Percentiles rank a stretch among this genome's conserved stretches.
Conservation (phyloP, 495 filamentous ascomycete species). For the Aspergillus baeticus region DNA sequence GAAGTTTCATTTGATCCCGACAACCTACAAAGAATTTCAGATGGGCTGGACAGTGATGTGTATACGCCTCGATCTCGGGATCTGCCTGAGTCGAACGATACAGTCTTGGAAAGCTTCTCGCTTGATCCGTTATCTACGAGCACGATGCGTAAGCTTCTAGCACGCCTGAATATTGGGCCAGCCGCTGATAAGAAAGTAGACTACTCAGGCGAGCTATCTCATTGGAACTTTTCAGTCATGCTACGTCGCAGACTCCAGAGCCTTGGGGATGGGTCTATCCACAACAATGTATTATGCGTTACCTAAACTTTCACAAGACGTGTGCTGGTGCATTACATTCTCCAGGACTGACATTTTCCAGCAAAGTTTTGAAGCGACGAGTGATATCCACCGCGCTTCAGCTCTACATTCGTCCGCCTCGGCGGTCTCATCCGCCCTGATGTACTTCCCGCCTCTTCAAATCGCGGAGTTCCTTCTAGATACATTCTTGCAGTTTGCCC, state of each 20-base stretch:
- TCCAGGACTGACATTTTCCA: background rate
- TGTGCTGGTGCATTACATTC: too few relatives aligned
- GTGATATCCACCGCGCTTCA: slow-evolving; percentile 12
- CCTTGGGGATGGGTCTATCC: slow-evolving; percentile 8
- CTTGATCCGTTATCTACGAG: slow-evolving; percentile 20
- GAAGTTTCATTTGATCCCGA: slow-evolving; percentile 14
- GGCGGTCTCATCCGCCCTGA: slow-evolving; percentile 4
- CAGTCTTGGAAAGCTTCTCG: slow-evolving; percentile 16
- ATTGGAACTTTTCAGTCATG: slow-evolving; percentile 20
- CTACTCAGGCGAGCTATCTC: slow-evolving; percentile 17
- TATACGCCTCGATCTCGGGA: background rate
- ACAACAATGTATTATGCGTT: background rate
- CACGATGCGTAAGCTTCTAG: slow-evolving; percentile 16
- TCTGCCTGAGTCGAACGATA: background rate
- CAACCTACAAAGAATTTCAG: slow-evolving; percentile 10
- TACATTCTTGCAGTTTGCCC: slow-evolving; percentile 13
- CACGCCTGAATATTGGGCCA: background rate
- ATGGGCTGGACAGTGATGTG: background rate
- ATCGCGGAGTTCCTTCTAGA: slow-evolving; percentile 16
- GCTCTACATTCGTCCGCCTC: slow-evolving; percentile 16
- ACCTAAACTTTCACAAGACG: too few relatives aligned
- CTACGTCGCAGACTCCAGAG: slow-evolving; percentile 14
- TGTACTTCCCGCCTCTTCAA: slow-evolving; percentile 13
- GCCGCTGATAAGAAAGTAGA: background rate
- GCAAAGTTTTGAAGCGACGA: background rate